Evolutionary conservation across 441 rosid species (phyloP), one percentile per base, ranked within the genome.

Genomic region (Pelargonium citronellum): DNA sequence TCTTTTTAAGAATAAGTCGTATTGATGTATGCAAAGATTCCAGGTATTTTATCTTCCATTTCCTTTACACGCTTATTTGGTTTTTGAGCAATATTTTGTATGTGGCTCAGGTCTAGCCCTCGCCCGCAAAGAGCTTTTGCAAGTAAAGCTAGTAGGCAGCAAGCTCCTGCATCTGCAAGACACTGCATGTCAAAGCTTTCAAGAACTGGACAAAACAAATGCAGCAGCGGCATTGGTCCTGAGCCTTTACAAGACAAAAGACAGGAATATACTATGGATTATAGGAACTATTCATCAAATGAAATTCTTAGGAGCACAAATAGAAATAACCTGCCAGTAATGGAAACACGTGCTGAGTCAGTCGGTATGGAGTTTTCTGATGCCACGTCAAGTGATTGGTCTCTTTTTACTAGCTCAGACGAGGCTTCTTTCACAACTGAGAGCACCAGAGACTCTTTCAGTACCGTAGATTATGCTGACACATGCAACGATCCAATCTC

Each of bases 401-500:
- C 97, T 68, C 82, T 89, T 69, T 89, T 91, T 70, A 89, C 97
- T 39, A 91, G 95, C 83, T 91, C 93, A 24, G 97, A 91, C 0
- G 97, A 91, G 77, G 91, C 95, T 74, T 87, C 97, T n/a, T 86
- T 89, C 79, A 89, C 95, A 13, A 91, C 97, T 0, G 97, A 91
- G 79, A 89, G 95, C 77, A 80, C 97, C 10, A 78, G 95, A 73
- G 97, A 91, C 79, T 91, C 97, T 2, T 86, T 87, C 80, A 91
- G 95, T 75, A 89, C 89, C 0, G 68, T 82, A 16, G 95, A 91
- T 78, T 79, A 86, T 73, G 67, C 88, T 3, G 95, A 89, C 71
- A 77, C 75, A 24, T 79, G 89, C 81, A 80, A 80, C 30, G 96
- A 87, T 76, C 80, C 85, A 2, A 75, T 83, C 79, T 77, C 82